Percentiles rank a stretch among this genome's conserved stretches.
Conservation (phyloP, 306 rosid species). For the Casuarina cunninghamiana region DNA sequence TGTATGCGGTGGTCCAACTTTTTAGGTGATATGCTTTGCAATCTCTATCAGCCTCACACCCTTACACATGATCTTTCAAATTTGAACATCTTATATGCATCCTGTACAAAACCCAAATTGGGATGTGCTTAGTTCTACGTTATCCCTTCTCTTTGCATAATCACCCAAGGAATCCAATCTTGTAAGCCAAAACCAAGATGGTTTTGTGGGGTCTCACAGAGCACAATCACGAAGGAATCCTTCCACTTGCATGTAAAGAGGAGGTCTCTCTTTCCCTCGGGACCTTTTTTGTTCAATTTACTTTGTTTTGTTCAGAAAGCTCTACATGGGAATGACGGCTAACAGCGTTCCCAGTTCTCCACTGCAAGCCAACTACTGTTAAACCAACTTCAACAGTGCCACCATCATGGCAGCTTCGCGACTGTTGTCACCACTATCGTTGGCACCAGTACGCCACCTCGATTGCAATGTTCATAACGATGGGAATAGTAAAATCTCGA, state of each 20-base stretch:
- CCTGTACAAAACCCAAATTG: not conserved
- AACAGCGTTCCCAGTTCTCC: not conserved
- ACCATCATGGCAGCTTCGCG: no score
- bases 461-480: not conserved
- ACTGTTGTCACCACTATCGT: not conserved
- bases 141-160: not conserved
- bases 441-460: not conserved
- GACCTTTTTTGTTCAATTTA: not conserved
- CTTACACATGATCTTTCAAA: conserved; percentile 13
- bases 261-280: not conserved
- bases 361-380: not conserved
- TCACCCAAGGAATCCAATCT: not conserved
- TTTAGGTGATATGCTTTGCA: conserved; percentile 30
- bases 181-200: no score
- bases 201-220: no score
- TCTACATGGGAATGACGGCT: not conserved
- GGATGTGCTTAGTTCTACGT: conserved; percentile 1
- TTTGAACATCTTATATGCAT: conserved; percentile 1
- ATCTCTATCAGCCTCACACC: conserved; percentile 29
- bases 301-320: not conserved
- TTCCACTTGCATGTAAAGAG: not conserved
- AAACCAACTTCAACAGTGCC: not conserved
- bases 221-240: not conserved
- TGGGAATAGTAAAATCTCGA: no score
- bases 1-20: conserved; percentile 54